phyloP scores from a whole-genome alignment of 2,329 filamentous ascomycete species.

The Grosmannia huntii region DNA sequence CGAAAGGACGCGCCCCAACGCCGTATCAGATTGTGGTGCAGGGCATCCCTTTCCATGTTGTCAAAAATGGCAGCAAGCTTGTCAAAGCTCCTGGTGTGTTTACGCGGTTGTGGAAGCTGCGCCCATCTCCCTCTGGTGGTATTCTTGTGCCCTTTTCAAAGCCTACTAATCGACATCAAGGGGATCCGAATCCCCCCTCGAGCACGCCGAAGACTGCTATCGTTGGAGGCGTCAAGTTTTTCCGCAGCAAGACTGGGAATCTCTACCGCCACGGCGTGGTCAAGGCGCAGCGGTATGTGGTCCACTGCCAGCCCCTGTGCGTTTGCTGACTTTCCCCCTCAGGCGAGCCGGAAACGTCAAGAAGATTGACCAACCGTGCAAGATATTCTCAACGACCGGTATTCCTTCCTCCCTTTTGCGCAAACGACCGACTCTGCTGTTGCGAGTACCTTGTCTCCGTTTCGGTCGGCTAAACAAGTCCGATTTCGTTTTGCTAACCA shows the following conservation, averaged over 20 bases:
- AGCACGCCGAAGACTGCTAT: conserved; percentile 61
- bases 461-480: background rate
- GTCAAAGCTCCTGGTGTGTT: conserved; percentile 57
- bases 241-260: conserved; percentile 79
- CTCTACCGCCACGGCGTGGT: conserved; percentile 66
- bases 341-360: conserved; percentile 43
- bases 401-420: conserved; percentile 28
- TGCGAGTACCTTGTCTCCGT: background rate
- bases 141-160: conserved; percentile 12
- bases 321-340: conserved; percentile 23
- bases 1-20: conserved; percentile 14
- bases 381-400: conserved; percentile 57
- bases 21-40: conserved; percentile 53
- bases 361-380: conserved; percentile 65
- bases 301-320: conserved; percentile 7
- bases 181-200: conserved; percentile 46
- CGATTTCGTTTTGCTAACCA: conserved; percentile 22
- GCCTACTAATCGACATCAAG: conserved; percentile 26
- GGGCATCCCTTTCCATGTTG: conserved; percentile 61
- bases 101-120: background rate
- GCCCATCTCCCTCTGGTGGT: conserved; percentile 14
- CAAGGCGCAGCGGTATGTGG: conserved; percentile 60
- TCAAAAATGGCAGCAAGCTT: conserved; percentile 71
- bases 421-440: background rate
- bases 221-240: conserved; percentile 68